Conservation (phyloP, 1,284 basidiomycete species). For the Clitocybe nebularis region DNA sequence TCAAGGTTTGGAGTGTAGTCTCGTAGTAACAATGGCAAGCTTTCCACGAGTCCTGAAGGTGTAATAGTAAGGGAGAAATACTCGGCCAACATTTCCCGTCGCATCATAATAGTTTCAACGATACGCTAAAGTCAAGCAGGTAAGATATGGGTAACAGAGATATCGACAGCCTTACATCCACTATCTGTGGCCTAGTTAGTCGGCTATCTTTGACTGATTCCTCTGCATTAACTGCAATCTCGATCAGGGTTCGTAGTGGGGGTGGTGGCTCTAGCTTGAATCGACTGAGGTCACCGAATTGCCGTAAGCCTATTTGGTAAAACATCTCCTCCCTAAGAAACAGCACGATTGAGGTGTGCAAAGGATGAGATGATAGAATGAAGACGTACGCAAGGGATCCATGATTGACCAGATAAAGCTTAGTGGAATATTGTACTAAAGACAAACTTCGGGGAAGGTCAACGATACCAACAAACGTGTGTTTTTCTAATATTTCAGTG, state of each 20-base stretch:
- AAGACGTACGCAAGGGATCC: constrained; percentile 68
- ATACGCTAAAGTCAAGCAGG: constrained; percentile 46
- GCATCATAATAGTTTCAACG: constrained; percentile 47
- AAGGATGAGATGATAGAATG: constrained; percentile 3
- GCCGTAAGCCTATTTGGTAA: constrained; percentile 89
- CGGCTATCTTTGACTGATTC: constrained; percentile 46
- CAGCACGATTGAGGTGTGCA: constrained; percentile 2
- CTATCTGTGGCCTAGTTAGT: constrained; percentile 56
- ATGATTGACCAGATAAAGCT: constrained; percentile 88
- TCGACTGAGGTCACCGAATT: constrained; percentile 82
- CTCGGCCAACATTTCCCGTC: constrained; percentile 86
- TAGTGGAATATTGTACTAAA: constrained; percentile 85
- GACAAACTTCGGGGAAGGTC: constrained; percentile 75
- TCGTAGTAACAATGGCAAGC: constrained; percentile 77
- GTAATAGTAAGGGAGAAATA: constrained; percentile 85
- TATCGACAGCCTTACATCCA: constrained; percentile 55
- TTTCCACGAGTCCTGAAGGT: constrained; percentile 61
- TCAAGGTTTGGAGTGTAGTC: constrained; percentile 87
- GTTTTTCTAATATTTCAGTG: constrained; percentile 80
- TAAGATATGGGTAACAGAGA: not conserved
- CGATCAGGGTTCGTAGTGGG: constrained; percentile 64
- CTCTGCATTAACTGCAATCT: constrained; percentile 78
- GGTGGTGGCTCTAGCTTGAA: constrained; percentile 85
- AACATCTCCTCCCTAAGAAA: constrained; percentile 83
- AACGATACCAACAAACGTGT: constrained; percentile 92